Base-by-base conservation (phyloP, 2,329 filamentous ascomycete species). In the Beauveria asiatica region DNA sequence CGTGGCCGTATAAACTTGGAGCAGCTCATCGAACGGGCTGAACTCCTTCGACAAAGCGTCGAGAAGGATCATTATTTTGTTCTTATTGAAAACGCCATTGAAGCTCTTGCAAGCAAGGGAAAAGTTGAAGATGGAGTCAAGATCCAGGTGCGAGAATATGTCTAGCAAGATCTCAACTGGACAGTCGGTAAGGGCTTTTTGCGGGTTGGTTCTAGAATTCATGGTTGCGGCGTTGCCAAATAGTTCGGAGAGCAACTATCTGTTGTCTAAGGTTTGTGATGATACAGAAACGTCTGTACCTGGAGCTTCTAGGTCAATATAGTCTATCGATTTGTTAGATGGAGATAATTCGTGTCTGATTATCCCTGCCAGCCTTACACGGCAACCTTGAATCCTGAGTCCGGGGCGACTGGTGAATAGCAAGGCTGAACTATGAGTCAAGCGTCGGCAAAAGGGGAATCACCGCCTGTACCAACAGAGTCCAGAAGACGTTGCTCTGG, bases 161-260 rank as follows among this genome's bases (percentile, higher is more conserved):
- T 79, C 75, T 11, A 82, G 67, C 3, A 80, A 66, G 19, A 80
- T 73, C 65, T 83, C 81, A 3, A 74, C 69, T 0, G 80, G 79
- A 51, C 78, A 62, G 48, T 64, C 65, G 50, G 69, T 62, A 21
- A 76, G 64, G 44, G 60, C 62, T 25, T 63, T 62, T 2, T 3
- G 19, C 27, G 33, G n/a, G 11, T 33, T 33, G n/a, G n/a, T 10
- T 1, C 27, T 7, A 17, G 23, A 21, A n/a, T 8, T n/a, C 52
- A 56, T 57, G 3, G n/a, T 23, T 42, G 46, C 17, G 23, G 4
- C 13, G 8, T 10, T 10, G 23, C 13, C 23, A 21, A 30, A 19
- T 11, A 21, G 5, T 11, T 57, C 7, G 55, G 5, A 30, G 21
- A 50, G 17, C 10, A 10, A 33, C 33, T 21, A 23, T 37, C 11